A percentile compares a stretch with the other conserved stretches of the same genome.
Conservation (phyloP, 73 alveolate genomes). For the Symbiodinium natans region DNA sequence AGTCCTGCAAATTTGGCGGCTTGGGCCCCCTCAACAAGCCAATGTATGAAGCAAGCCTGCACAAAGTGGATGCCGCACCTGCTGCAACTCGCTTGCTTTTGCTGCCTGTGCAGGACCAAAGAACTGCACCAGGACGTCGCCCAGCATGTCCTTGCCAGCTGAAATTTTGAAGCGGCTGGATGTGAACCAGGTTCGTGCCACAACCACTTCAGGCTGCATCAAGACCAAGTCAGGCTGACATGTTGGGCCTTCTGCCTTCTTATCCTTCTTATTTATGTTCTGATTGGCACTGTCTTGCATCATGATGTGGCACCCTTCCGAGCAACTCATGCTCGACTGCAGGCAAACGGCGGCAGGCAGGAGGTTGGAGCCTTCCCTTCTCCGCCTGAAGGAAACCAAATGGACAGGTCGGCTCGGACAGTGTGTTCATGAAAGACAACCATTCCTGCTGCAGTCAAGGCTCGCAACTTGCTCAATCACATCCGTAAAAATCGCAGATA, state of each 20-base stretch:
- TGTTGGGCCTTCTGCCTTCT: too few relatives aligned
- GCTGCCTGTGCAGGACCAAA: conserved; percentile 81
- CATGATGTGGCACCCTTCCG: neutral
- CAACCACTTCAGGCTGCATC: neutral
- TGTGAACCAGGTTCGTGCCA: neutral
- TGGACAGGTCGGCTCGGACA: neutral
- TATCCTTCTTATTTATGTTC: too few relatives aligned
- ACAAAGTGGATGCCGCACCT: neutral
- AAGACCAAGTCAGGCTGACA: too few relatives aligned
- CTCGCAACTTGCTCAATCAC: conserved; percentile 86
- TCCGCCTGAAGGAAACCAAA: neutral
- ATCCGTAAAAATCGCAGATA: conserved; percentile 59
- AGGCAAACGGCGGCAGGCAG: conserved; percentile 45
- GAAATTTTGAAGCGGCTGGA: neutral
- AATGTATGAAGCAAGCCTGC: neutral
- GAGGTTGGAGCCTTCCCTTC: conserved; percentile 66
- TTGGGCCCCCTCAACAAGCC: too few relatives aligned
- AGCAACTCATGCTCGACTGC: neutral
- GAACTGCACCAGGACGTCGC: conserved; percentile 79
- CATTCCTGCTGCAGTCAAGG: neutral
- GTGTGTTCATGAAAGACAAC: too few relatives aligned
- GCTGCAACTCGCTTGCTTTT: conserved; percentile 60
- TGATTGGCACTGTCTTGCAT: neutral
- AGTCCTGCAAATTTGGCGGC: neutral
- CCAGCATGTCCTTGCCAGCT: conserved; percentile 65